Conservation (phyloP, 2,329 filamentous ascomycete genomes). For the Venturia effusa region DNA sequence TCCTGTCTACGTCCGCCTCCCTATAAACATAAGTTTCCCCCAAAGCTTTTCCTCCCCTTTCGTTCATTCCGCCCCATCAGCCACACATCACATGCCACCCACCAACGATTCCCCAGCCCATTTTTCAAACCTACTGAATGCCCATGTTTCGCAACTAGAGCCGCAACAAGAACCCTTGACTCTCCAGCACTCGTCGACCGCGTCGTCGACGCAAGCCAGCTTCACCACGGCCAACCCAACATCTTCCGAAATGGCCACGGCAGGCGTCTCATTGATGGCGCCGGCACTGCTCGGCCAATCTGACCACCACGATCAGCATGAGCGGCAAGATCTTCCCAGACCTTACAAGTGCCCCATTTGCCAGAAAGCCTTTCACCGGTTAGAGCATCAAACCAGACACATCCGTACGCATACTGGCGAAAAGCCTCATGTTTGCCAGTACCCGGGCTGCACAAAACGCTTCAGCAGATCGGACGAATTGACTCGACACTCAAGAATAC, state of each 20-base stretch:
- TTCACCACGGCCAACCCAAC: conserved; percentile 7
- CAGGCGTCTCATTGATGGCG: conserved; percentile 37
- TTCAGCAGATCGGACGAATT: conserved; percentile 95
- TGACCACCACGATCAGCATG: conserved; percentile 30
- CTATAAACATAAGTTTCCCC: not conserved
- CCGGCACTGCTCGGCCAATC: conserved; percentile 48
- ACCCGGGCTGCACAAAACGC: conserved; percentile 90
- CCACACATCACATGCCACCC: conserved; percentile 5
- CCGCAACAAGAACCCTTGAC: not conserved
- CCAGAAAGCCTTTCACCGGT: conserved; percentile 95
- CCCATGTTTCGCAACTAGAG: too few relatives aligned
- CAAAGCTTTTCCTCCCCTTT: not conserved
- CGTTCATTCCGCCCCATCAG: not conserved
- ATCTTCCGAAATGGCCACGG: conserved; percentile 26
- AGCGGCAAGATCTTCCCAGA: conserved; percentile 71
- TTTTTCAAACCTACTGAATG: not conserved
- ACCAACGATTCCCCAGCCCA: not conserved
- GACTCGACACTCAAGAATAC: conserved; percentile 92
- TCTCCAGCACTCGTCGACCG: not conserved
- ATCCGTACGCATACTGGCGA: conserved; percentile 97
- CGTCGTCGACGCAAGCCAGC: not conserved
- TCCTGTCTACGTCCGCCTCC: conserved; percentile 13
- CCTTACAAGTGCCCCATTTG: conserved; percentile 98
- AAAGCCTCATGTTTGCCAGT: conserved; percentile 94
- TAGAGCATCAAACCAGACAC: conserved; percentile 87